Conservation (phyloP, 2,329 filamentous ascomycete species). For the Paraphoma chrysanthemicola region DNA sequence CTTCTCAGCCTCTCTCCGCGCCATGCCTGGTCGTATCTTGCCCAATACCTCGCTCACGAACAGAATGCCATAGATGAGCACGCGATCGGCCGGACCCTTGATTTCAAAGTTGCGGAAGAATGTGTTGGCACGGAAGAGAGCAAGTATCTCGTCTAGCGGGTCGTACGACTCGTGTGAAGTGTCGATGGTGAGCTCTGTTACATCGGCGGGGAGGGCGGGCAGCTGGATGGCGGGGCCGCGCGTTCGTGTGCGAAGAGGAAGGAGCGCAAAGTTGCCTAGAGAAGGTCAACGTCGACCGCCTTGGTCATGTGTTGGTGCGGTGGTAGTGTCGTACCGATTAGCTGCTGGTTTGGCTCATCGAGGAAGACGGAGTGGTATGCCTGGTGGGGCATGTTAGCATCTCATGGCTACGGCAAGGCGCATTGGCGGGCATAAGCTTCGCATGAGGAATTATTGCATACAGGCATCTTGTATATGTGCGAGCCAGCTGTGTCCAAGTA, state of each 20-base stretch:
- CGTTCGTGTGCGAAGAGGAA: constrained; percentile 92
- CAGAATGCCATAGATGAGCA: constrained; percentile 95
- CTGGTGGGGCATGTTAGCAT: constrained; percentile 55
- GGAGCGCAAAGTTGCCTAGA: constrained; percentile 87
- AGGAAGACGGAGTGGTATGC: constrained; percentile 98
- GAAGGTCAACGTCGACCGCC: not conserved
- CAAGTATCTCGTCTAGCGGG: constrained; percentile 90
- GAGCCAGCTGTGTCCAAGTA: constrained; percentile 16
- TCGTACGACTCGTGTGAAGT: constrained; percentile 94
- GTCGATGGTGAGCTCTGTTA: constrained; percentile 69
- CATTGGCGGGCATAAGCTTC: constrained; percentile 2
- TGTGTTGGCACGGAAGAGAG: constrained; percentile 95
- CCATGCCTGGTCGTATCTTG: constrained; percentile 81
- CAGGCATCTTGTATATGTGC: constrained; percentile 53
- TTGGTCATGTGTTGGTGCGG: not conserved
- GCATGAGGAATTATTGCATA: constrained; percentile 33
- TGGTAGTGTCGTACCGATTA: constrained; percentile 60
- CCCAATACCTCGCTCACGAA: constrained; percentile 89
- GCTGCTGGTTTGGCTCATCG: constrained; percentile 74
- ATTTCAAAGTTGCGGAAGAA: constrained; percentile 99
- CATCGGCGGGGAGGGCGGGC: constrained; percentile 59
- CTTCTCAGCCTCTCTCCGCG: constrained; percentile 71
- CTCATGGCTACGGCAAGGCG: not conserved
- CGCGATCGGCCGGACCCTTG: constrained; percentile 90
- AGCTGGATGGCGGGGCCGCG: constrained; percentile 94